Evolutionary conservation across 2,329 filamentous ascomycete species (phyloP).

Genomic region (Knufia petricola): DNA sequence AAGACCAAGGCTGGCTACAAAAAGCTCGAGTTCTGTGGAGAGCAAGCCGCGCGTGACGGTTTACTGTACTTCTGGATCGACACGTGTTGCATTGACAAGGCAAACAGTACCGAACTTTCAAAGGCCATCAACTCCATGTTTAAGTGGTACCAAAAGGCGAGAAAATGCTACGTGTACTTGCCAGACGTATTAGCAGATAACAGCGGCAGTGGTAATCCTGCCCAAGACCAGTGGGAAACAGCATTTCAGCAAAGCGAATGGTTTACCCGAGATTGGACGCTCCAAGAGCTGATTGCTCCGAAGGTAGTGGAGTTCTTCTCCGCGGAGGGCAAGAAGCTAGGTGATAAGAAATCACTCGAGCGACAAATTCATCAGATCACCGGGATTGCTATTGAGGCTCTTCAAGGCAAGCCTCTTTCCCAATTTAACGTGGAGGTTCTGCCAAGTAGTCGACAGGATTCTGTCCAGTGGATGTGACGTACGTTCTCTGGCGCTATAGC

Average conservation of each 20-base stretch:
- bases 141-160: constrained; percentile 20
- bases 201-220: not conserved
- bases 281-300: constrained; percentile 14
- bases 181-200: constrained; percentile 11
- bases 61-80: constrained; percentile 24
- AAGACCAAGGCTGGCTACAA: constrained; percentile 7
- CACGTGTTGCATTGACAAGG: constrained; percentile 24
- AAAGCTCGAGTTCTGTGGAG: constrained; percentile 10
- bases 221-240: not conserved
- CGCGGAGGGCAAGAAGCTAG: constrained; percentile 9
- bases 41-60: constrained; percentile 8
- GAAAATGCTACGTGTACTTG: constrained; percentile 20
- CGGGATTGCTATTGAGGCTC: constrained; percentile 9
- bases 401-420: constrained; percentile 9
- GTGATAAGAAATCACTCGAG: constrained; percentile 12
- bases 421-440: not conserved
- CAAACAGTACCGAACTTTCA: constrained; percentile 19
- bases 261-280: constrained; percentile 1
- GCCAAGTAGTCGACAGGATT: too few relatives aligned
- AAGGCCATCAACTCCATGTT: constrained; percentile 23
- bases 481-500: too few relatives aligned
- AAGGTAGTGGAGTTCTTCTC: constrained; percentile 12
- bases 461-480: too few relatives aligned
- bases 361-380: constrained; percentile 11
- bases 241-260: not conserved